A percentile compares a stretch with the other conserved stretches of the same genome.
Evolutionary conservation across 2,329 filamentous ascomycete species (phyloP).

Genomic region (Verticillium nonalfalfae): DNA sequence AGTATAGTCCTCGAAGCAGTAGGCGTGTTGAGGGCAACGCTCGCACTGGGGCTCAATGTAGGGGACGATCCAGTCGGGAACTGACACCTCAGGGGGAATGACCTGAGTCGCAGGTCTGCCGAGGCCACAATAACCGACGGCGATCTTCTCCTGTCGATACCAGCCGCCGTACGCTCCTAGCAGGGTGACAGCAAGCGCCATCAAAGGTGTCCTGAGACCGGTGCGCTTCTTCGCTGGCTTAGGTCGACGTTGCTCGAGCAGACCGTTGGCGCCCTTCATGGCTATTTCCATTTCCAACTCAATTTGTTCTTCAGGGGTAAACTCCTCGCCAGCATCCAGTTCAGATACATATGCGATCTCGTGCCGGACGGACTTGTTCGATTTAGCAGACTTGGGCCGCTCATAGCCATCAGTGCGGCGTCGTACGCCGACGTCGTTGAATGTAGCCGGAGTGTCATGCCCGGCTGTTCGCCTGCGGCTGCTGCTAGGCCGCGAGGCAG

Average conservation of each 20-base stretch:
- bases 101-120: conserved; percentile 55
- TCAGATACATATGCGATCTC: conserved; percentile 24
- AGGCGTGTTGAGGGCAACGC: conserved; percentile 82
- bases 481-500: conserved; percentile 39
- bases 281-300: conserved; percentile 68
- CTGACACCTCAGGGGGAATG: conserved; percentile 38
- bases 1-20: conserved; percentile 73
- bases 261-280: conserved; percentile 30
- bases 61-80: conserved; percentile 67
- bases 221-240: conserved; percentile 16
- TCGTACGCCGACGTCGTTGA: conserved; percentile 29
- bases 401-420: conserved; percentile 31
- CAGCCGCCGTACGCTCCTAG: conserved; percentile 69
- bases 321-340: conserved; percentile 78
- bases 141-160: conserved; percentile 94
- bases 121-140: conserved; percentile 89
- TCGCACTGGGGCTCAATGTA: conserved; percentile 79
- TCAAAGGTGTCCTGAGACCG: conserved; percentile 41
- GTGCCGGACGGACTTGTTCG: conserved; percentile 29
- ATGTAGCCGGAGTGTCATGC: neutral
- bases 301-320: conserved; percentile 83
- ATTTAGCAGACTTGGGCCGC: conserved; percentile 8
- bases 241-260: conserved; percentile 31
- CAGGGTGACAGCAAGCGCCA: conserved; percentile 64
- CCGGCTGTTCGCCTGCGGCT: conserved; percentile 40